Conservation (phyloP, 2,329 filamentous ascomycete species). For the Pestalotiopsis sp. region DNA sequence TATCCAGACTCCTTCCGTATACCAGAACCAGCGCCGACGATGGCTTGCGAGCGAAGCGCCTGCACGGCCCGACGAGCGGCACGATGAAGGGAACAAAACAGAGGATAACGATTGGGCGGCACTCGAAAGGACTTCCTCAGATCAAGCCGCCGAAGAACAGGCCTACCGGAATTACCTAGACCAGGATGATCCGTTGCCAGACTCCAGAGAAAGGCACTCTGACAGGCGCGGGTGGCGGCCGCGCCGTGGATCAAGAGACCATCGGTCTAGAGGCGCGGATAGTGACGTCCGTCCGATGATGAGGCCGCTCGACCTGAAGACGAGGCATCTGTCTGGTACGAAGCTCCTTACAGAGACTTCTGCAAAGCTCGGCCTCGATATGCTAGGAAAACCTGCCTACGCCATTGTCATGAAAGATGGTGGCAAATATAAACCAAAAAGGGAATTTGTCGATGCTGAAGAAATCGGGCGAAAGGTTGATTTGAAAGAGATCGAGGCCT, state of each 20-base stretch:
- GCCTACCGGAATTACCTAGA: background rate
- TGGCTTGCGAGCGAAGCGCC: conserved; percentile 11
- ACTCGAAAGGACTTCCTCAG: background rate
- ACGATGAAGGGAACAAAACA: background rate
- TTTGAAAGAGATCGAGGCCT: conserved; percentile 30
- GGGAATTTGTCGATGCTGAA: background rate
- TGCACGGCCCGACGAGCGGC: background rate
- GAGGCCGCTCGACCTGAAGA: conserved; percentile 17
- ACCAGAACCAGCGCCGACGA: conserved; percentile 6
- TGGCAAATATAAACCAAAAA: conserved; percentile 18
- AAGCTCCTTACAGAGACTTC: conserved; percentile 24
- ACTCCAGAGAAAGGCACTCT: background rate
- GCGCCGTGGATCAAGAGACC: background rate
- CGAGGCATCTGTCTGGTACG: conserved; percentile 22
- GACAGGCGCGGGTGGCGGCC: background rate
- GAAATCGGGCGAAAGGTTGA: conserved; percentile 13
- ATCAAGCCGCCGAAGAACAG: background rate
- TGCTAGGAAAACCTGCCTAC: conserved; percentile 40
- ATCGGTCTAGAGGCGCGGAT: background rate
- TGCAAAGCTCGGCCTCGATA: conserved; percentile 27
- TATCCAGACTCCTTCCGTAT: background rate
- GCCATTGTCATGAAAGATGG: conserved; percentile 48
- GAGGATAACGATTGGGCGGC: background rate
- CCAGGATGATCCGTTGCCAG: background rate
- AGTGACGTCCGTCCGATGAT: background rate